Evolutionary conservation across 257 asterid species (phyloP).

Genomic region (Solanum infundibuliforme): DNA sequence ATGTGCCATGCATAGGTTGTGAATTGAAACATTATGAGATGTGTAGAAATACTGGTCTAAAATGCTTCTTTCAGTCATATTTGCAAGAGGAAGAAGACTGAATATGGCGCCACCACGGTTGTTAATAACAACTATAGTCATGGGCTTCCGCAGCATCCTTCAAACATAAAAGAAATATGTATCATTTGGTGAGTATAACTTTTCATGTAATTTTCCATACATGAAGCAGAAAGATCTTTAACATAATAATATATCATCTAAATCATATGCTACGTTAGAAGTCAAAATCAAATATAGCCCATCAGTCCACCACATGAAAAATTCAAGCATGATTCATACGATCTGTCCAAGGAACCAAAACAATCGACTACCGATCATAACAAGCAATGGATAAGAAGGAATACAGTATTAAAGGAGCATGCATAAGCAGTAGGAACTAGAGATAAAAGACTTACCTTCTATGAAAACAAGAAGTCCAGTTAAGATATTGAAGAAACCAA

Average conservation of each 20-base stretch:
- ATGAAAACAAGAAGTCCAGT: background rate
- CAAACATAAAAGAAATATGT: background rate
- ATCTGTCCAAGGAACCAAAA: background rate
- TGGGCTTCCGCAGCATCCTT: slow-evolving; percentile 71
- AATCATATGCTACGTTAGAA: background rate
- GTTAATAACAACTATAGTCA: slow-evolving; percentile 77
- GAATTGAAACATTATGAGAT: slow-evolving; percentile 69
- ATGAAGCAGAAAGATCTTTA: background rate
- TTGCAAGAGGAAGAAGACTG: slow-evolving; percentile 87
- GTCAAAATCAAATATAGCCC: background rate
- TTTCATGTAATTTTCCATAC: background rate
- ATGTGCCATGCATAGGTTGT: slow-evolving; percentile 67
- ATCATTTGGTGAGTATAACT: background rate
- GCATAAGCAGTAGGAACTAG: background rate
- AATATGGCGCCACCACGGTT: slow-evolving; percentile 97
- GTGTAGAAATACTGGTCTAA: slow-evolving; percentile 89
- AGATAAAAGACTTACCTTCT: background rate
- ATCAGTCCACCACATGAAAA: background rate
- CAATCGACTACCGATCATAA: background rate
- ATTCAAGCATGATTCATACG: background rate
- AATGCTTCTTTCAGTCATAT: slow-evolving; percentile 38
- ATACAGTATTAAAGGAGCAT: background rate
- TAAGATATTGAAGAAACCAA: background rate
- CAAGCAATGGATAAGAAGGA: background rate
- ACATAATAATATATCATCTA: background rate